Percentiles rank a stretch among this genome's conserved stretches.
phyloP scores from a whole-genome alignment of 345 rosid genomes.

The Hypericum perforatum region DNA sequence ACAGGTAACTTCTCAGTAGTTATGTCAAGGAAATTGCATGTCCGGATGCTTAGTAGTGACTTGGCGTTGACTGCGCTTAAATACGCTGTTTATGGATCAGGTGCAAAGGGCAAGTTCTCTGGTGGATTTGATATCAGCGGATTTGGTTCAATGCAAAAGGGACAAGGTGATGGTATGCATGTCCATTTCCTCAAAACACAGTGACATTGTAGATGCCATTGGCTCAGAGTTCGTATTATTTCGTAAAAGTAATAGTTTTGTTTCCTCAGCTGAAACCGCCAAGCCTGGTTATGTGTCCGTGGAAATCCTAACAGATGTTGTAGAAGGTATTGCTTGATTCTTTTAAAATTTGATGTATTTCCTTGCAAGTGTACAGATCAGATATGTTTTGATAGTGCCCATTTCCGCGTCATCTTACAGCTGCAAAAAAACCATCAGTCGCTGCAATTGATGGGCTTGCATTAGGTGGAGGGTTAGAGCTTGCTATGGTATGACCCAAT shows the following conservation, averaged over 20 bases:
- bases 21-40: no score
- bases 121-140: slow-evolving; percentile 89
- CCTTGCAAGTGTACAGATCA: no score
- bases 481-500: slow-evolving; percentile 62
- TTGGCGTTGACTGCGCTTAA: slow-evolving; percentile 1
- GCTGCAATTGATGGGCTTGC: slow-evolving; percentile 99
- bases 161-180: slow-evolving; percentile 31
- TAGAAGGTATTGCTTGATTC: slow-evolving; percentile 57
- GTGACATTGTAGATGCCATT: no score
- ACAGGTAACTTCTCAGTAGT: slow-evolving; percentile 39
- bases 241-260: neutral
- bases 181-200: neutral
- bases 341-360: neutral
- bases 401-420: slow-evolving; percentile 22
- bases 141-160: slow-evolving; percentile 56
- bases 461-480: slow-evolving; percentile 95
- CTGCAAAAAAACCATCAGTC: slow-evolving; percentile 80
- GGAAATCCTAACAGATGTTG: slow-evolving; percentile 48
- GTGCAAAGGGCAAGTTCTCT: slow-evolving; percentile 83
- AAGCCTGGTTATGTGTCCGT: slow-evolving; percentile 53
- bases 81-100: slow-evolving; percentile 28
- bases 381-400: no score
- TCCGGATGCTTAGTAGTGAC: no score
- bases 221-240: no score
- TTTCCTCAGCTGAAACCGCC: slow-evolving; percentile 46